Base-by-base conservation (phyloP, 805 yeast genomes). In the Candida sphagnicola region DNA sequence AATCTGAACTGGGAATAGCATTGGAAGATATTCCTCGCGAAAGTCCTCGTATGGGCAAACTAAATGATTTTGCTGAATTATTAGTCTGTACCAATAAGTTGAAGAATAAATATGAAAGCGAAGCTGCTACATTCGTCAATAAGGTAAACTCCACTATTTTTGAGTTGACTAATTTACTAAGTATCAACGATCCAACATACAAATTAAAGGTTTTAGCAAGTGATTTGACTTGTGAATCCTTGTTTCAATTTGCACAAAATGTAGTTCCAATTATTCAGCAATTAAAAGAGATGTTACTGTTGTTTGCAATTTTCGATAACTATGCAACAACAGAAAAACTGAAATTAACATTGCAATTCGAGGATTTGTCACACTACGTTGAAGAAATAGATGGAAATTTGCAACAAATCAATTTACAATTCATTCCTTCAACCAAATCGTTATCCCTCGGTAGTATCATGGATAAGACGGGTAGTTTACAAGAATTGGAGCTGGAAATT, bases 31-130 rank as follows among this genome's bases (percentile, higher is more conserved):
- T n/a, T n/a, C n/a, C n/a, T n/a, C n/a, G n/a, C n/a, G n/a, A n/a
- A n/a, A n/a, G n/a, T n/a, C n/a, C n/a, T n/a, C n/a, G n/a, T n/a
- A n/a, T n/a, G n/a, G n/a, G n/a, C n/a, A n/a, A n/a, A 21, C 8
- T 21, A 6, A 21, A 21, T 21, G 24, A 21, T 21, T 10, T 21
- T 6, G 24, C 24, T 10, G 24, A 46, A 13, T 21, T 43, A n/a
- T 37, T 54, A 11, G 35, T 37, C 10, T 31, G 34, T 8, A 45
- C 57, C 1, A 45, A 49, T 17, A 55, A 50, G 28, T 31, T 45
- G 25, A 62, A 58, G 31, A 51, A 59, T 42, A 54, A 51, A 32
- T 61, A 61, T 38, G 69, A 65, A 35, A 59, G 61, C 4, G 51
- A 48, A 28, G 52, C 64, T 4, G 44, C 62, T 28, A 54, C 61